Evolutionary conservation across 2,329 filamentous ascomycete genomes (phyloP).

Genomic region (Claviceps digitariae): DNA sequence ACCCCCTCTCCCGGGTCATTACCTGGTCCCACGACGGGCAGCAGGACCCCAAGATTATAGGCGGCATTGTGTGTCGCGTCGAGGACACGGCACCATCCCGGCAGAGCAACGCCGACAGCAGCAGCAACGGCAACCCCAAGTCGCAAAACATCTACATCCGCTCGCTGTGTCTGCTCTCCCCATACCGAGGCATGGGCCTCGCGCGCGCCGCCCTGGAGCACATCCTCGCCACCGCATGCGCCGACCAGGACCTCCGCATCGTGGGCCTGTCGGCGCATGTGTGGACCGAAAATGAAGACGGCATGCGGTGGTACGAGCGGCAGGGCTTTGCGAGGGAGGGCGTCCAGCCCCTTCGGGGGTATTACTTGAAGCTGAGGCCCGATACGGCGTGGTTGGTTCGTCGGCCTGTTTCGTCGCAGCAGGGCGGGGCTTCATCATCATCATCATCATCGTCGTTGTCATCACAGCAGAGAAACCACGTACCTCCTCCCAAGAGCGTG

Average conservation of each 20-base stretch:
- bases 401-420: constrained; percentile 17
- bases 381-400: constrained; percentile 47
- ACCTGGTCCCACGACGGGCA: constrained; percentile 36
- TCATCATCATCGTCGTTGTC: not conserved
- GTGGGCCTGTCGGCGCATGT: constrained; percentile 48
- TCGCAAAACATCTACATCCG: constrained; percentile 45
- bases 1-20: constrained; percentile 46
- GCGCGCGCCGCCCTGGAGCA: constrained; percentile 43
- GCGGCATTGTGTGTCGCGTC: constrained; percentile 48
- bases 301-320: constrained; percentile 46
- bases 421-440: not conserved
- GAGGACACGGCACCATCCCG: constrained; percentile 21
- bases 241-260: constrained; percentile 25
- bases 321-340: constrained; percentile 40
- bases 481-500: constrained; percentile 11
- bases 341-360: constrained; percentile 33
- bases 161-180: constrained; percentile 48
- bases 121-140: constrained; percentile 9
- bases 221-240: constrained; percentile 27
- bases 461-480: not conserved
- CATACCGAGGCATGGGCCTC: constrained; percentile 47
- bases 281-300: constrained; percentile 53
- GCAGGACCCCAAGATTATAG: constrained; percentile 37
- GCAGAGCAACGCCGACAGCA: not conserved
- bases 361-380: constrained; percentile 50